Percentiles rank a stretch among this genome's conserved stretches.
These are phyloP conservation scores for Ogataea sp. DNA, from an alignment of 805 yeast genomes.

Conservation along the genomic window DNA sequence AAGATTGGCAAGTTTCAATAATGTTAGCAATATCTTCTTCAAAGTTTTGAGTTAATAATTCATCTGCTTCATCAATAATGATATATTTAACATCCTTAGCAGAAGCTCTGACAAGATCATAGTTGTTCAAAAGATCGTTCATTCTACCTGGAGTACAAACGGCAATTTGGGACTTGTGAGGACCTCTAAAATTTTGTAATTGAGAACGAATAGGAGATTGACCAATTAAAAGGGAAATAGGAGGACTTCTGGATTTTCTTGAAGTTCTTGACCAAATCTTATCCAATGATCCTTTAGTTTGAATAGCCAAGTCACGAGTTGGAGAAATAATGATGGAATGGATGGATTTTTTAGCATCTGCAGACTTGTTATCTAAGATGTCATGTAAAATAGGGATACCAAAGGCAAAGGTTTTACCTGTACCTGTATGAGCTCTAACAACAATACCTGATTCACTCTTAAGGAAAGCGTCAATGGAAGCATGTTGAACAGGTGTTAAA, in stretches of 20 bases:
- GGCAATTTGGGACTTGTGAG: slow-evolving; percentile 47
- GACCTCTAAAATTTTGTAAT: slow-evolving; percentile 18
- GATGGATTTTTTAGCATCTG: slow-evolving; percentile 27
- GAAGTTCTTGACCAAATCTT: slow-evolving; percentile 28
- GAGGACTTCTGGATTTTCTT: slow-evolving; percentile 10
- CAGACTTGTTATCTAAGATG: slow-evolving; percentile 12
- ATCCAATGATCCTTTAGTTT: slow-evolving; percentile 59
- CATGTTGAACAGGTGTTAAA: slow-evolving; percentile 64
- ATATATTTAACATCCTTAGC: slow-evolving; percentile 52
- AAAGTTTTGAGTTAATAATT: slow-evolving; percentile 77
- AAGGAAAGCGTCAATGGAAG: slow-evolving; percentile 48
- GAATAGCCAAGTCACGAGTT: slow-evolving; percentile 85
- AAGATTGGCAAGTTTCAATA: slow-evolving; percentile 33
- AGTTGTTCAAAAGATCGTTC: slow-evolving; percentile 46
- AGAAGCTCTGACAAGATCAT: slow-evolving; percentile 31
- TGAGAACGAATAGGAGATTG: slow-evolving; percentile 42
- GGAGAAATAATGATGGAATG: slow-evolving; percentile 73
- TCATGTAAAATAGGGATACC: slow-evolving; percentile 72
- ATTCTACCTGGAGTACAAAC: slow-evolving; percentile 91
- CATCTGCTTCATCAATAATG: slow-evolving; percentile 89
- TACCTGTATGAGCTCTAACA: slow-evolving; percentile 90
- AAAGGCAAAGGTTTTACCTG: slow-evolving; percentile 90
- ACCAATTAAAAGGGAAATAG: slow-evolving; percentile 56
- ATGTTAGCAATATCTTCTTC: slow-evolving; percentile 55
- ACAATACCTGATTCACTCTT: slow-evolving; percentile 56